These are phyloP conservation scores for Fraxinus greggii DNA, from an alignment of 305 asterid genomes.

Conservation along the genomic window DNA sequence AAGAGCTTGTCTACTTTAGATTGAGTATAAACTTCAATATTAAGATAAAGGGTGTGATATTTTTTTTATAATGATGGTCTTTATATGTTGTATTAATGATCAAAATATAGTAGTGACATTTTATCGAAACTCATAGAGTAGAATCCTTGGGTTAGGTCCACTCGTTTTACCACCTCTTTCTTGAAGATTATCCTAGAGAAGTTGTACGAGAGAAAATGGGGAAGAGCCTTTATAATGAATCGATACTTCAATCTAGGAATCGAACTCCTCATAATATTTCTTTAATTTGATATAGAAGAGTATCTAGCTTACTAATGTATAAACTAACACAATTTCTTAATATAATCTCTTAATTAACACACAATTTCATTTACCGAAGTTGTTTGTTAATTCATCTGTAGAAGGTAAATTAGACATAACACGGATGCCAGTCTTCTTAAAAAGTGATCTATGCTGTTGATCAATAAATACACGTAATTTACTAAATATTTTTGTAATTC, in stretches of 20 bases:
- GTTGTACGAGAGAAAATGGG: neutral
- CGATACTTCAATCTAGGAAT: too few species aligned
- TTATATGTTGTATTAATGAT: neutral
- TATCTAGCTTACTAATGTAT: neutral
- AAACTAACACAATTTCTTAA: too few species aligned
- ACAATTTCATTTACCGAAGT: neutral
- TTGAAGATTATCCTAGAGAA: neutral
- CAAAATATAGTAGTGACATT: neutral
- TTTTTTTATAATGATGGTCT: neutral
- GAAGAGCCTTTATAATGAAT: neutral
- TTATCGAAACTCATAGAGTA: neutral
- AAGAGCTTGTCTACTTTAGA: neutral
- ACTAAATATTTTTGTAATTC: too few species aligned
- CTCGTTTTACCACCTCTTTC: neutral
- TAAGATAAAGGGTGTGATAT: neutral
- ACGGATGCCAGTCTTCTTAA: too few species aligned
- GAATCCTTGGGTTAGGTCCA: neutral
- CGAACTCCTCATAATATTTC: neutral
- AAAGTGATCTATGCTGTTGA: too few species aligned
- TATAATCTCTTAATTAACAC: neutral
- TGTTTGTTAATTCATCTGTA: neutral
- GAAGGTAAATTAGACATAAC: too few species aligned
- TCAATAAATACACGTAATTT: too few species aligned
- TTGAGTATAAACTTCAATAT: neutral
- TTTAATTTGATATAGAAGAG: too few species aligned